Evolutionary conservation across 1,139 yeast species (phyloP).

Genomic region (Williopsis jadinii): DNA sequence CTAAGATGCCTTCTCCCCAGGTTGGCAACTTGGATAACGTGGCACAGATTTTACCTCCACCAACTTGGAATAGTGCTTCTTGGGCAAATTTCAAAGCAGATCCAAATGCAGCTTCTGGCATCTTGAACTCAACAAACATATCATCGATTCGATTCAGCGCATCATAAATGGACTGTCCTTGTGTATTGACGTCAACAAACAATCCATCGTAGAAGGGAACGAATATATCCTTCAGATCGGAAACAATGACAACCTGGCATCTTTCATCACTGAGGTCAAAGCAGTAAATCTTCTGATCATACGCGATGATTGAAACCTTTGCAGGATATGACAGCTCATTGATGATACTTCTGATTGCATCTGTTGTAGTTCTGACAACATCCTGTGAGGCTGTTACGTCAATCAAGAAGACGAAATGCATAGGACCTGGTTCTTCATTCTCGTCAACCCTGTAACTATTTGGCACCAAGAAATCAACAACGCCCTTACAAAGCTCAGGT

Average conservation of each 20-base stretch:
- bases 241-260: constrained; percentile 59
- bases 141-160: constrained; percentile 59
- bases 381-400: constrained; percentile 68
- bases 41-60: constrained; percentile 80
- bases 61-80: constrained; percentile 51
- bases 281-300: constrained; percentile 67
- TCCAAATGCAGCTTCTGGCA: constrained; percentile 72
- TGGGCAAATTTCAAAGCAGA: constrained; percentile 69
- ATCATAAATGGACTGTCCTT: constrained; percentile 56
- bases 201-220: constrained; percentile 75
- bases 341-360: constrained; percentile 60
- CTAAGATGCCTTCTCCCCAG: constrained; percentile 75
- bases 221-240: constrained; percentile 52
- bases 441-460: constrained; percentile 54
- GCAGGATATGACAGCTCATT: constrained; percentile 31
- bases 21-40: constrained; percentile 68
- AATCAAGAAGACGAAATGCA: constrained; percentile 71
- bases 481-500: constrained; percentile 78
- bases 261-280: constrained; percentile 57
- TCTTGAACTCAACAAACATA: constrained; percentile 37
- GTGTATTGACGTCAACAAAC: constrained; percentile 71
- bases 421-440: constrained; percentile 33
- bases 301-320: constrained; percentile 67
- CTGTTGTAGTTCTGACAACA: constrained; percentile 61
- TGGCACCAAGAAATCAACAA: constrained; percentile 82